Evolutionary conservation across 331 rosid genomes (phyloP).

Genomic region (Prunus yedoensis): DNA sequence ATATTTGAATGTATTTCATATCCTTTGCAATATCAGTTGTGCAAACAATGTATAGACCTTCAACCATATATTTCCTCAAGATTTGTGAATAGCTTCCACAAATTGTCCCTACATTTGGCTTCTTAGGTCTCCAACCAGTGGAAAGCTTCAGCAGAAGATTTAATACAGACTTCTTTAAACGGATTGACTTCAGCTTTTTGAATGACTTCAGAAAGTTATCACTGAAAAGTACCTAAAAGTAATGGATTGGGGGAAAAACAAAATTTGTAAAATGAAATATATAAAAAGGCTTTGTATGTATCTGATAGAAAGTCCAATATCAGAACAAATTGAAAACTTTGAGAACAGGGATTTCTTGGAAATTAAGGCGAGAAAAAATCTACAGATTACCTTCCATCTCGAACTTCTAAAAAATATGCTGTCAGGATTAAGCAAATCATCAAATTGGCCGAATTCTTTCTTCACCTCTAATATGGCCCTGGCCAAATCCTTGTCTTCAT

Average conservation of each 20-base stretch:
- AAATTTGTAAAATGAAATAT: not conserved
- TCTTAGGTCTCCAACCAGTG: slow-evolving; percentile 68
- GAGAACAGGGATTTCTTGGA: not conserved
- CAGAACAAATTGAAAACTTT: not conserved
- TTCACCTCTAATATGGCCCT: slow-evolving; percentile 49
- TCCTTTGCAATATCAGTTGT: slow-evolving; percentile 54
- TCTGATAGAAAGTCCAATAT: too few species aligned
- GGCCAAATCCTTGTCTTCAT: slow-evolving; percentile 50
- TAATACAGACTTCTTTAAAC: slow-evolving; percentile 40
- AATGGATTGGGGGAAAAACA: not conserved
- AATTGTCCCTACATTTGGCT: slow-evolving; percentile 16
- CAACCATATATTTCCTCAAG: slow-evolving; percentile 51
- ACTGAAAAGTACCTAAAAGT: slow-evolving; percentile 54
- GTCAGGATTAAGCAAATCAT: slow-evolving; percentile 57
- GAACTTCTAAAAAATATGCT: slow-evolving; percentile 53
- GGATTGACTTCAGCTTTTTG: slow-evolving; percentile 35
- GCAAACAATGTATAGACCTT: slow-evolving; percentile 45
- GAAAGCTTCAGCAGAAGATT: slow-evolving; percentile 53
- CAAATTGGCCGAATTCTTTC: slow-evolving; percentile 52
- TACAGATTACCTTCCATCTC: slow-evolving; percentile 53
- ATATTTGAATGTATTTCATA: slow-evolving; percentile 22
- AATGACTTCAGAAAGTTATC: slow-evolving; percentile 65
- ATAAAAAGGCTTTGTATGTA: not conserved
- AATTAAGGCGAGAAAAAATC: not conserved
- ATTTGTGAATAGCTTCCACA: slow-evolving; percentile 45